Conservation (phyloP, 371 early-diverging fungal genomes). For the Ordospora pajunii region DNA sequence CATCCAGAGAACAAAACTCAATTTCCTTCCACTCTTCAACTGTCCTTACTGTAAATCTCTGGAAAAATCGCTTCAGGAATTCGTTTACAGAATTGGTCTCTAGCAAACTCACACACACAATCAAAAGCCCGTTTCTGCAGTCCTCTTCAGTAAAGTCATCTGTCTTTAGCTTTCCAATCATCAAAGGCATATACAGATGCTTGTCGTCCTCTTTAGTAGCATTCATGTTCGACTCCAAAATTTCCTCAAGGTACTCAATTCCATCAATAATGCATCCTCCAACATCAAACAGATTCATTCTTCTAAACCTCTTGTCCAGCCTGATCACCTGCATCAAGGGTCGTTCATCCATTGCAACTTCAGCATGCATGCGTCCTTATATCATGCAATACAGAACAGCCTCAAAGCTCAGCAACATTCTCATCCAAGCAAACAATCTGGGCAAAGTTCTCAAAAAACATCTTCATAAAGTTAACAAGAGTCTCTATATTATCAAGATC, state of each 20-base stretch:
- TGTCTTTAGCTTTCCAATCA: not conserved
- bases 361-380: no score
- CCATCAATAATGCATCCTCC: not conserved
- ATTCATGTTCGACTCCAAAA: constrained; percentile 19
- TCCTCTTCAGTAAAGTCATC: constrained; percentile 5
- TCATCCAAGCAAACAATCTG: not conserved
- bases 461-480: constrained; percentile 41
- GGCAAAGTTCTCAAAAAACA: constrained; percentile 35
- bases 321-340: not conserved
- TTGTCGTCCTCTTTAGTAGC: not conserved
- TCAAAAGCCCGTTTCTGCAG: not conserved
- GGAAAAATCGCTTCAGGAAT: not conserved
- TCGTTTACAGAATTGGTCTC: not conserved
- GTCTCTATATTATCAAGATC: constrained; percentile 20
- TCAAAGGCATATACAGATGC: not conserved
- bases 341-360: no score
- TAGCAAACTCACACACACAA: not conserved
- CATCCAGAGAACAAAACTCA: not conserved
- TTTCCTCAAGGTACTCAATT: constrained; percentile 17
- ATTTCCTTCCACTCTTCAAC: not conserved
- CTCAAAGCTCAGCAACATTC: not conserved
- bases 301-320: constrained; percentile 6
- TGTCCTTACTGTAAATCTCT: not conserved
- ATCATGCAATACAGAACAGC: no score
- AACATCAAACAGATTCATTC: constrained; percentile 6